Percentiles rank a stretch among this genome's conserved stretches.
phyloP scores from a whole-genome alignment of 148 eudicot genomes.

The Polygonum maritimum region DNA sequence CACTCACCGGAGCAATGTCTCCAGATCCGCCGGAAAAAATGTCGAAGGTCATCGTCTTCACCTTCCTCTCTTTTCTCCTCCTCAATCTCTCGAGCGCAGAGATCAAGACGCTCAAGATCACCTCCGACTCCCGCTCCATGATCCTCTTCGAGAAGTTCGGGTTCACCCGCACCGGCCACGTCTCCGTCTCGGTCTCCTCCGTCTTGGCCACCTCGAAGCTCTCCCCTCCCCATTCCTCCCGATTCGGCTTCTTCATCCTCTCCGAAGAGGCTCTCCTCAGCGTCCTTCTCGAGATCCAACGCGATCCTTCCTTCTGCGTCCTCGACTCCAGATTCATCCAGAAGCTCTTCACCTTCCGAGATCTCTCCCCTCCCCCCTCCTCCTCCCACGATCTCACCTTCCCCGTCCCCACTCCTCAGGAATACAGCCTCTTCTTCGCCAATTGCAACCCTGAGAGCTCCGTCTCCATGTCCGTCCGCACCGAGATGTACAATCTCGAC shows the following conservation, averaged over 20 bases:
- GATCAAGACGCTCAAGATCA: slow-evolving; percentile 57
- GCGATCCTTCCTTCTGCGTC: slow-evolving; percentile 52
- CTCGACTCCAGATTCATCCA: slow-evolving; percentile 51
- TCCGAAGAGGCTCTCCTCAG: slow-evolving; percentile 72
- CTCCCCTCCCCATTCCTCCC: slow-evolving; percentile 43
- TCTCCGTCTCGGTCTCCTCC: slow-evolving; percentile 39
- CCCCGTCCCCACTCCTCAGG: slow-evolving; percentile 47
- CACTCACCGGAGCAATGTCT: too few species aligned
- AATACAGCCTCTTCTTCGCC: slow-evolving; percentile 67
- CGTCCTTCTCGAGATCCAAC: slow-evolving; percentile 69
- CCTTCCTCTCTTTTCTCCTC: slow-evolving; percentile 16
- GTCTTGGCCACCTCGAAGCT: slow-evolving; percentile 46
- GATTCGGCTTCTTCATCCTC: slow-evolving; percentile 70
- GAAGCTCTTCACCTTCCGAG: slow-evolving; percentile 56
- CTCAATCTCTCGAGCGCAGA: slow-evolving; percentile 35
- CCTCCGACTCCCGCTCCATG: slow-evolving; percentile 60
- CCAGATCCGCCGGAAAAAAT: slow-evolving; percentile 11
- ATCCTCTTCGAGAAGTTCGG: slow-evolving; percentile 91
- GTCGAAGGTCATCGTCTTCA: slow-evolving; percentile 18
- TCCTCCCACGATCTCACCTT: slow-evolving; percentile 40
- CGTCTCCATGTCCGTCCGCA: slow-evolving; percentile 56
- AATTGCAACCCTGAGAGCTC: slow-evolving; percentile 56
- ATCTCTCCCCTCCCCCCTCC: slow-evolving; percentile 64
- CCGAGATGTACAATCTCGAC: slow-evolving; percentile 64
- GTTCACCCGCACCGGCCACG: slow-evolving; percentile 74